Base-by-base conservation (phyloP, 192 early-diverging fungal genomes). In the Backusella circina region DNA sequence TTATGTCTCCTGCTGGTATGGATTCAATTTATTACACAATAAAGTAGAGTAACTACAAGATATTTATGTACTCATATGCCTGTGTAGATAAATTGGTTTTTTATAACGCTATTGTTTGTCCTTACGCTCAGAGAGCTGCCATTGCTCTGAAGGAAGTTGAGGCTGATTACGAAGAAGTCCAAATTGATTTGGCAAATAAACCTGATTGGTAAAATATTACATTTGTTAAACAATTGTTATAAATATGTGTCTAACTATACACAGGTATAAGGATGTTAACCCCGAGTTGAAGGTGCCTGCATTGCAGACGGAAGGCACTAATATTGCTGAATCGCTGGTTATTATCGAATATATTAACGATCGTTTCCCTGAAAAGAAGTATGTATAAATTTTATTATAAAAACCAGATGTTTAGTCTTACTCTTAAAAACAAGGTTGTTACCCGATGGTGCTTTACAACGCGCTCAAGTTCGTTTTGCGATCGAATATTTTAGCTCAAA, bases 261-360 rank as follows among this genome's bases (percentile, higher is more conserved):
- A 37, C 72, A 77, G 80, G 80, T 83, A 83, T 69, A 84, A 85
- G 57, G 87, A 89, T 39, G 79, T 91, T 66, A 93, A 94, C 81
- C 90, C 91, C 5, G 89, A 90, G 36, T 80, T 84, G 66, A 90
- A 92, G 70, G 91, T 94, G 2, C 93, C 93, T 23, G 84, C 91
- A 1, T 73, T 94, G 65, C 81, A 79, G 12, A 73, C 85, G 4
- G 85, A 89, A 30, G 86, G 86, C n/a, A 75, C 79, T 8, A 82
- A 87, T 28, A 82, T 94, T 50, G 86, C 88, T 69, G 93, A 94
- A 70, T 89, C 87, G 8, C 79, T 91, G 21, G 86, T 94, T 36
- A 84, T 93, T 39, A 77, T 90, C 50, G 91, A 94, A 78, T 90
- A 84, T 73, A 69, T 93, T 0, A 85, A 86, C 13, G 91, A 93